phyloP scores from a whole-genome alignment of 176 grass and related monocot species.

The Zoysia pacifica region DNA sequence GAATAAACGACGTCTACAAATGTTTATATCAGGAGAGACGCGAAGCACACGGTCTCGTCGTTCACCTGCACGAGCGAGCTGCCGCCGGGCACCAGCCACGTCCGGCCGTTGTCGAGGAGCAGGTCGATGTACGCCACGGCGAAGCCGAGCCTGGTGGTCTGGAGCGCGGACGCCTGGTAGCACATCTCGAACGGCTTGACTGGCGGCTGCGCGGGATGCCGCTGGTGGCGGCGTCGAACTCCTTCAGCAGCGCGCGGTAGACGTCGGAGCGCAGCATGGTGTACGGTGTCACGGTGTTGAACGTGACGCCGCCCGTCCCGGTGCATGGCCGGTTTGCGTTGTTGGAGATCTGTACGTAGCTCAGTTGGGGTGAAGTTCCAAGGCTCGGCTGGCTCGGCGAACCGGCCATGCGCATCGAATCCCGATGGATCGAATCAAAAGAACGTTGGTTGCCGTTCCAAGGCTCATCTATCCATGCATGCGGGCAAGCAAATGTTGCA shows the following conservation, averaged over 20 bases:
- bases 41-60: conserved; percentile 14
- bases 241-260: conserved; percentile 3
- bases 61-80: conserved; percentile 34
- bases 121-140: conserved; percentile 18
- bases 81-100: conserved; percentile 27
- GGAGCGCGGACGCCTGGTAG: conserved; percentile 12
- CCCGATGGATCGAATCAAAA: too few relatives aligned
- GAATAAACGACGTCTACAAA: too few relatives aligned
- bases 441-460: too few relatives aligned
- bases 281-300: conserved; percentile 11
- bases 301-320: conserved; percentile 14
- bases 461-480: too few relatives aligned
- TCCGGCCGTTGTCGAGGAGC: conserved; percentile 13
- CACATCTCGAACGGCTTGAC: conserved; percentile 35
- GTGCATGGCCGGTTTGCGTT: not conserved
- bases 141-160: conserved; percentile 9
- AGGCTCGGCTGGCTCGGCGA: too few relatives aligned
- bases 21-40: not conserved
- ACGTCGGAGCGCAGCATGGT: conserved; percentile 7
- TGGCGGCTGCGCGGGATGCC: not conserved
- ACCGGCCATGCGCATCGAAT: too few relatives aligned
- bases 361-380: too few relatives aligned
- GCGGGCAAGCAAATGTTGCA: too few relatives aligned
- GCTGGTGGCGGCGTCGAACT: conserved; percentile 5
- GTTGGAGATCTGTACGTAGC: too few relatives aligned